Percentiles rank a stretch among this genome's conserved stretches.
These are phyloP conservation scores for Vishniacozyma victoriae DNA, from an alignment of 768 basidiomycete genomes.

Conservation along the genomic window DNA sequence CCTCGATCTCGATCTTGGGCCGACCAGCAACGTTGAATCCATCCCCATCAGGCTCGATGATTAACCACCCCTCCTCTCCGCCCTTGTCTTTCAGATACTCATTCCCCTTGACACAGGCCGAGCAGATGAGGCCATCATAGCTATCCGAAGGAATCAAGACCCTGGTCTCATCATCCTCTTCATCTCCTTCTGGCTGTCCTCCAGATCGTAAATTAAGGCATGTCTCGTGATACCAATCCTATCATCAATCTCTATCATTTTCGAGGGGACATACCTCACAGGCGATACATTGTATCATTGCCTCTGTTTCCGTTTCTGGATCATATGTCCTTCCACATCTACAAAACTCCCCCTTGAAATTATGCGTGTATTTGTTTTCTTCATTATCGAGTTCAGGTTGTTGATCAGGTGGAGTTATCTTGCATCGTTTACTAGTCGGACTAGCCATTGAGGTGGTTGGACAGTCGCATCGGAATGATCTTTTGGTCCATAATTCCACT, in stretches of 20 bases:
- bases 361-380: conserved; percentile 34
- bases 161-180: conserved; percentile 32
- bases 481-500: conserved; percentile 41
- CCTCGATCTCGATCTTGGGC: too few species aligned
- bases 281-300: conserved; percentile 42
- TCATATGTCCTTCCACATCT: conserved; percentile 43
- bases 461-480: conserved; percentile 44
- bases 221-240: conserved; percentile 47
- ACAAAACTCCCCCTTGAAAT: conserved; percentile 42
- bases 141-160: conserved; percentile 32
- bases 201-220: conserved; percentile 29
- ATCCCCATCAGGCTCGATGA: conserved; percentile 27
- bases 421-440: conserved; percentile 11
- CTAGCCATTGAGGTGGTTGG: conserved; percentile 20
- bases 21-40: neutral
- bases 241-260: neutral
- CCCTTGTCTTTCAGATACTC: conserved; percentile 12
- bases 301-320: conserved; percentile 41
- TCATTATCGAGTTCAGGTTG: conserved; percentile 33
- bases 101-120: conserved; percentile 21
- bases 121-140: conserved; percentile 43
- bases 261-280: conserved; percentile 34
- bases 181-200: conserved; percentile 16
- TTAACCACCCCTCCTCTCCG: conserved; percentile 43
- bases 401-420: conserved; percentile 20